These are phyloP conservation scores for Aspergillus sparsus DNA, from an alignment of 495 filamentous ascomycete genomes.

Conservation along the genomic window DNA sequence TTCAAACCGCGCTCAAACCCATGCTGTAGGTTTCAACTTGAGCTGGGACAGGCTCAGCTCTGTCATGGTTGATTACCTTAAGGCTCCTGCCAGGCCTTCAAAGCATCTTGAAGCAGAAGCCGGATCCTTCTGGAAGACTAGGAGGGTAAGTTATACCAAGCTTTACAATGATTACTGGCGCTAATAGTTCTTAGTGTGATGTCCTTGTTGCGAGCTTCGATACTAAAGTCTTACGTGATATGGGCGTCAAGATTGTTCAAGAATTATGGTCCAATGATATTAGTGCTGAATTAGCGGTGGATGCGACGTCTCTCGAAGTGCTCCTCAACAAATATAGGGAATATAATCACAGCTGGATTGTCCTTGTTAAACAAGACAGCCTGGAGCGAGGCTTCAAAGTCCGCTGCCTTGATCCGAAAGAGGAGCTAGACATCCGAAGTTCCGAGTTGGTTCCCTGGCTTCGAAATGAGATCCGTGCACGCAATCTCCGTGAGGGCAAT, in stretches of 20 bases:
- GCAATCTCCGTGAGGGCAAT: constrained; percentile 61
- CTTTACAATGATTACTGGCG: not conserved
- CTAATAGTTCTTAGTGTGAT: constrained; percentile 64
- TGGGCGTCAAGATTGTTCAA: constrained; percentile 71
- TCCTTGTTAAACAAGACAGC: constrained; percentile 81
- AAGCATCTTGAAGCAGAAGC: constrained; percentile 60
- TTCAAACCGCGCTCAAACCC: constrained; percentile 46
- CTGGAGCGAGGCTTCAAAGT: constrained; percentile 72
- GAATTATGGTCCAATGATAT: constrained; percentile 82
- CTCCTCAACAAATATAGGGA: constrained; percentile 65
- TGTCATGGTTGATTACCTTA: constrained; percentile 65
- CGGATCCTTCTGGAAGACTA: constrained; percentile 59
- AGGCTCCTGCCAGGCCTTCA: constrained; percentile 58
- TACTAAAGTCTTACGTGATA: constrained; percentile 69
- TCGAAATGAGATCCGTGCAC: constrained; percentile 78
- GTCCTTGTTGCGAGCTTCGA: constrained; percentile 88
- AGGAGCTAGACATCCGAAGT: constrained; percentile 77
- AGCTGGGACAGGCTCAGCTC: constrained; percentile 79
- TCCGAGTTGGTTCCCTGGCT: constrained; percentile 80
- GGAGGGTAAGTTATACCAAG: constrained; percentile 57
- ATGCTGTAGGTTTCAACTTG: constrained; percentile 90
- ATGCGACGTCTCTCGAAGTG: constrained; percentile 72
- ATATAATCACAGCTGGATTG: constrained; percentile 81
- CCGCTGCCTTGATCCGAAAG: constrained; percentile 69
- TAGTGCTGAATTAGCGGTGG: constrained; percentile 84